Evolutionary conservation across 371 early-diverging fungal species (phyloP), one percentile per base, ranked within the genome.

Genomic region (Actinomortierella wolfii): DNA sequence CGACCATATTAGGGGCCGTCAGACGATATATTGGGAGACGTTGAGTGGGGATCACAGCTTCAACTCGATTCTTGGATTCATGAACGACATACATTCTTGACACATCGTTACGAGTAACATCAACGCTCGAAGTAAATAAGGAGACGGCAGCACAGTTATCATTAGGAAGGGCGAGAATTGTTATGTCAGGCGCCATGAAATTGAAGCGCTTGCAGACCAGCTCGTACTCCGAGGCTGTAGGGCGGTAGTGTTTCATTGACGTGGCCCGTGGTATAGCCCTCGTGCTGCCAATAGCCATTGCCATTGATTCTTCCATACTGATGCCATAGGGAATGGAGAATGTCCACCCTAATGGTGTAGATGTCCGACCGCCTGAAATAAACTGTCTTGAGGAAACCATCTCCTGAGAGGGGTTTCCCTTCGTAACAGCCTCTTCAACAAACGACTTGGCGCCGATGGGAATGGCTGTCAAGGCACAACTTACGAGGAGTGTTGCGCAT

Each of bases 221-320:
- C 29, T 57, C 50, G 42, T 57, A 50, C 3, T 41, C 26, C 25
- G 57, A 50, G 3, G 25, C 34, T 15, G 13, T 18, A 2, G 51
- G 57, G 18, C 20, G 41, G 25, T 57, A 57, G 3, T 26, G 57
- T 50, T 57, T 57, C 6, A 28, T 57, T n/a, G 58, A 42, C n/a
- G 6, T 29, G 49, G 42, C 24, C 24, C 28, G 34, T n/a, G 43
- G 57, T 41, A n/a, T 50, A 1, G 1, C 42, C 43, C 15, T 50
- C 24, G 42, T 50, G 28, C 28, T 57, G 43, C 39, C 47, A 8
- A 57, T 8, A 1, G 43, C 50, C n/a, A 1, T 26, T 17, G 17
- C 14, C 51, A 57, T 15, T 42, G 57, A 25, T 0, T 51, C 57
- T 28, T 50, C 50, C 25, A 26, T 41, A 34, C 28, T 28, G 51